Evolutionary conservation across 352 stramenopile genomes (phyloP), one percentile per base, ranked within the genome.

Genomic region (Globisporangium viniferum): DNA sequence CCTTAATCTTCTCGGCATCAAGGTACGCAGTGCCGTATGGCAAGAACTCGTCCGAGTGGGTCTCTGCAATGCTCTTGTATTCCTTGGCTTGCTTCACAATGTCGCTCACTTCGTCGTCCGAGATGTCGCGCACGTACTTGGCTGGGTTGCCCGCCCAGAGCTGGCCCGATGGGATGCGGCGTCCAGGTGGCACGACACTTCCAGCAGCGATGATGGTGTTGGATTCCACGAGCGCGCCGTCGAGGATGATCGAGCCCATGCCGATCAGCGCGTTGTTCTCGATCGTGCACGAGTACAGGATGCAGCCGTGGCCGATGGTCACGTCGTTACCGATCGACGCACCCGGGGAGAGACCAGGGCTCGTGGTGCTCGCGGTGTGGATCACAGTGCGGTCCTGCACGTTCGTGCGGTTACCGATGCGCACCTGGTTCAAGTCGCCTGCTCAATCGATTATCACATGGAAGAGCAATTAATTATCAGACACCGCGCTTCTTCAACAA

Each of bases 101-200:
- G 74, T 94, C 86, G 69, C 88, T 88, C 69, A 97, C 84, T 74
- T 98, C 96, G 70, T 98, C 92, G 68, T 97, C 88, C 73, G 91
- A 93, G 68, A 99, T 85, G 66, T 98, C 85, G 46, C 88, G 89
- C 51, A 99, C 79, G 83, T 97, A 99, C 73, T 94, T 94, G 66
- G 96, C 95, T 55, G 97, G 97, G 79, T 98, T 99, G 68, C 97
- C 97, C n/a, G 86, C 95, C 97, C 96, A 99, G 56, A 97, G 88
- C 77, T 99, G 95, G 66, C 93, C 93, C 48, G 83, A 82, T 53
- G 92, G 94, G 64, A 99, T 92, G 54, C 91, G 82, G 67, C 86
- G 84, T 56, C 91, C 89, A 69, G 86, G 82, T 29, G 93, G 83
- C 66, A 99, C 84, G 36, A 99, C 96, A n/a, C 93, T 97, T 59